Conservation (phyloP, 164 flowering plant genomes). For the Annona cherimola region DNA sequence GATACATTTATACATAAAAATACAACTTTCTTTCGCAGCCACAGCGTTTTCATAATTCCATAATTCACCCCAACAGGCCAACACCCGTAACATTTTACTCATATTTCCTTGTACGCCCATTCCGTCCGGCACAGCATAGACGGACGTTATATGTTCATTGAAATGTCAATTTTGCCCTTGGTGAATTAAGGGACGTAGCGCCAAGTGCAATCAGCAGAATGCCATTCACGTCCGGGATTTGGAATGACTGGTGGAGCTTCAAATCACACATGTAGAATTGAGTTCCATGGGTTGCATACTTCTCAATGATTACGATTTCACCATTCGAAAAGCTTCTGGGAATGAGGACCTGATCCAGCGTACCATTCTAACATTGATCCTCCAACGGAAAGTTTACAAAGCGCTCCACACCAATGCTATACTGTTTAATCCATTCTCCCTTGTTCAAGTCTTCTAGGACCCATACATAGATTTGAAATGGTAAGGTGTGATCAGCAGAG, state of each 20-base stretch:
- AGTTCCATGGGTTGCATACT: neutral
- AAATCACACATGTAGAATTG: neutral
- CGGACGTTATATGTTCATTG: too few species aligned
- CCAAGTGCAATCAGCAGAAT: neutral
- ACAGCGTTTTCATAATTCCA: too few species aligned
- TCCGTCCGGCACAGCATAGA: too few species aligned
- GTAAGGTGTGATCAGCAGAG: neutral
- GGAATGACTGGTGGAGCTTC: neutral
- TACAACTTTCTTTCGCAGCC: too few species aligned
- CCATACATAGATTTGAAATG: neutral
- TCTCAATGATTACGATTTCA: neutral
- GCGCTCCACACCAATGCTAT: neutral
- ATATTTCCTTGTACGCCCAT: too few species aligned
- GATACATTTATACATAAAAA: too few species aligned
- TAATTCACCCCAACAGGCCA: too few species aligned
- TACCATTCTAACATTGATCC: neutral
- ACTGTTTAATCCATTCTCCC: constrained; percentile 1
- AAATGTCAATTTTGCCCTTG: too few species aligned
- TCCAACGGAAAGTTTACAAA: neutral
- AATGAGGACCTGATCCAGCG: neutral
- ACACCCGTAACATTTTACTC: too few species aligned
- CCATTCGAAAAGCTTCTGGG: neutral
- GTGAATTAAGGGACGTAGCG: neutral
- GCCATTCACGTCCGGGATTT: neutral
- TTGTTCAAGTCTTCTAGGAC: neutral